phyloP scores from a whole-genome alignment of 176 grass and related monocot species.

The Thalia dealbata region DNA sequence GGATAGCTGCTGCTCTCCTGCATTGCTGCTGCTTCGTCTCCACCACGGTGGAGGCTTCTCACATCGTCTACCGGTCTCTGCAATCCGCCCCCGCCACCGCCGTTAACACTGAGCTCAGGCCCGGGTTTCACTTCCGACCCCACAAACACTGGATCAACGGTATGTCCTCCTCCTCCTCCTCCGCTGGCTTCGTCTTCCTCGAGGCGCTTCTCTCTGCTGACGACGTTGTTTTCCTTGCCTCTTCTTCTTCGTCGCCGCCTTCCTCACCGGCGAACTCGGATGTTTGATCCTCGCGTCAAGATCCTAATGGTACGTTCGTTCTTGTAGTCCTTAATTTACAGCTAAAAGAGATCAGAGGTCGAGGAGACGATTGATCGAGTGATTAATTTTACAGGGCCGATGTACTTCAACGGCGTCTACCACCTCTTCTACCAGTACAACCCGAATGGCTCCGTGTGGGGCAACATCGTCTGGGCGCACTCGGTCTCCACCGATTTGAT shows the following conservation, averaged over 20 bases:
- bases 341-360: too few relatives aligned
- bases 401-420: conserved; percentile 91
- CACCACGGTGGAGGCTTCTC: neutral
- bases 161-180: conserved; percentile 14
- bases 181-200: conserved; percentile 1
- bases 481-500: conserved; percentile 69
- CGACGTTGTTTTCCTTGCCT: too few relatives aligned
- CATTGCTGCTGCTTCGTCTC: neutral
- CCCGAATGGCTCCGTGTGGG: conserved; percentile 46
- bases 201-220: too few relatives aligned
- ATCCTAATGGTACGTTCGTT: conserved; percentile 66
- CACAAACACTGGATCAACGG: conserved; percentile 73
- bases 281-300: conserved; percentile 13
- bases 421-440: conserved; percentile 97
- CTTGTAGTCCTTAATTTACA: neutral
- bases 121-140: conserved; percentile 68
- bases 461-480: conserved; percentile 72
- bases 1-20: neutral
- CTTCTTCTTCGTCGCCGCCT: neutral
- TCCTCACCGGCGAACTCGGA: neutral
- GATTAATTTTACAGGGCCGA: conserved; percentile 46
- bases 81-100: conserved; percentile 23
- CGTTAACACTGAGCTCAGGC: conserved; percentile 33
- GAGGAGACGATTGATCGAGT: too few relatives aligned
- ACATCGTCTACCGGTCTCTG: neutral